These are phyloP conservation scores for Powellomyces hirtus DNA, from an alignment of 192 early-diverging fungal species.

Conservation along the genomic window DNA sequence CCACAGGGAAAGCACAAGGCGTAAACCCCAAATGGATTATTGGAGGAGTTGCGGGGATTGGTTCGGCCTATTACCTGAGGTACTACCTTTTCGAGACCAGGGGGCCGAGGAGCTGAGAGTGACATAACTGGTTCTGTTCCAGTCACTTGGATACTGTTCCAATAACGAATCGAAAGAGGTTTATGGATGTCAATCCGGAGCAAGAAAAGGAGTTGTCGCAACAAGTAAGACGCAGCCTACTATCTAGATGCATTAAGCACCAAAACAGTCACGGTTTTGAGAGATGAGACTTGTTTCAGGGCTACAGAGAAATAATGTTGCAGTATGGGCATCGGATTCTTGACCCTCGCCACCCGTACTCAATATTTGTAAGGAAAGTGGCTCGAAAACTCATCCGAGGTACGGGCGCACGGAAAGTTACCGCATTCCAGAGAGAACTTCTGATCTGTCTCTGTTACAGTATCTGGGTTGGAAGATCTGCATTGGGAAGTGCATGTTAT, in stretches of 20 bases:
- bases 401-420: not conserved
- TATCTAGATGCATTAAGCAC: not conserved
- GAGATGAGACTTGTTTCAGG: constrained; percentile 40
- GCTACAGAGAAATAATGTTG: constrained; percentile 67
- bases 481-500: constrained; percentile 95
- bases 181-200: constrained; percentile 61
- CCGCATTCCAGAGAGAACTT: not conserved
- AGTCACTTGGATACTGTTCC: constrained; percentile 77
- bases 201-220: constrained; percentile 66
- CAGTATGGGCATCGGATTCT: constrained; percentile 69
- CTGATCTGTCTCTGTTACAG: not conserved
- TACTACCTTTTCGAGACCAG: too few species aligned
- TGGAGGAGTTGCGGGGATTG: too few species aligned
- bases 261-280: not conserved
- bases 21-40: too few species aligned
- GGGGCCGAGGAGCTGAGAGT: too few species aligned
- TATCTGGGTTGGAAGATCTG: constrained; percentile 60
- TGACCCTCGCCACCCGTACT: constrained; percentile 60
- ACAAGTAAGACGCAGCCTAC: constrained; percentile 3
- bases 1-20: too few species aligned
- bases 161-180: constrained; percentile 62
- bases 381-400: constrained; percentile 70
- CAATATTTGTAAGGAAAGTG: constrained; percentile 65
- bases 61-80: too few species aligned
- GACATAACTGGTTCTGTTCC: too few species aligned